Base-by-base conservation (phyloP, 805 yeast species). In the Saturnispora ahearnii region DNA sequence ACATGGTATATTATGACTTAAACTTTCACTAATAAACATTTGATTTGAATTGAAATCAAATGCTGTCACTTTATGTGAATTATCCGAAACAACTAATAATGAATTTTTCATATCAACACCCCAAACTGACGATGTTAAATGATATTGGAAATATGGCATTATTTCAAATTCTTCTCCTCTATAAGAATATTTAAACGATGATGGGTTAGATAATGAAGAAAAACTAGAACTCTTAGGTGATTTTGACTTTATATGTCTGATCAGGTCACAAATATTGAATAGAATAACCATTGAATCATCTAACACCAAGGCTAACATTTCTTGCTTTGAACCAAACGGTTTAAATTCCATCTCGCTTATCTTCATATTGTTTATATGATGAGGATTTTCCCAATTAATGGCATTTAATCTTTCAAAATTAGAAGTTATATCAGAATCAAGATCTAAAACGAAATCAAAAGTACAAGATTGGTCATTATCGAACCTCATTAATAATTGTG, bases 1-100 rank as follows among this genome's bases (percentile, higher is more conserved):
- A 49, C 72, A 77, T 0, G 88, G 79, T 10, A 82, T 70, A 56
- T 83, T 82, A 56, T 79, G 81, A 7, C 70, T 57, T 15, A 82
- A 52, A 41, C 68, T 69, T 37, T 71, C 74, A 1, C 78, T 63
- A 32, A 61, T 10, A 13, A 21, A 13, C 3, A 34, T 21, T 2
- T 18, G 28, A 4, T 32, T 45, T 11, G 33, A 11, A 12, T 28
- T 12, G 11, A 34, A 15, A 18, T 43, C 65, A 48, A 76, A 69
- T 5, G 77, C 51, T 0, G 74, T 66, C 2, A 79, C 63, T 5
- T 63, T 60, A 48, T 72, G 77, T 4, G 78, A 68, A 56, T 82
- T 82, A 53, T 80, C 85, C 0, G 84, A 74, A 0, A 73, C 71
- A 0, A 67, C 76, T 12, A 82, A 53, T 40, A 76, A 62, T 67